These are phyloP conservation scores for Larix kaempferi DNA, from an alignment of 75 land plant genomes.

Conservation along the genomic window DNA sequence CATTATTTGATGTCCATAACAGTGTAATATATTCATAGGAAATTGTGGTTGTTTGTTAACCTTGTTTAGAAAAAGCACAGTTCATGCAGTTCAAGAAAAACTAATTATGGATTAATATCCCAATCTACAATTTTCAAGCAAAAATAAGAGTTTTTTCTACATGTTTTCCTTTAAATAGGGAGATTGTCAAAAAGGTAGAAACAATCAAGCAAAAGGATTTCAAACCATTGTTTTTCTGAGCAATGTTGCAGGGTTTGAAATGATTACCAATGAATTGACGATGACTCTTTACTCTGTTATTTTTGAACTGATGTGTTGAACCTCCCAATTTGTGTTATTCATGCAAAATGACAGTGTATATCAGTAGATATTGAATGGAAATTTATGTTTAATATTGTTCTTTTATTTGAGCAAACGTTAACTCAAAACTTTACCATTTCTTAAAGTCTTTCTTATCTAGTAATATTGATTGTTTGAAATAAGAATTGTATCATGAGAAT, in stretches of 20 bases:
- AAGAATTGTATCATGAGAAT: not conserved
- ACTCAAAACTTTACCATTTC: not conserved
- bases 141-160: not conserved
- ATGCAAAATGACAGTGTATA: not conserved
- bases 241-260: not conserved
- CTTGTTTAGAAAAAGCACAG: not conserved
- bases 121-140: not conserved
- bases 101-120: not conserved
- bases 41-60: not conserved
- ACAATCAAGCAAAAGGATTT: not conserved
- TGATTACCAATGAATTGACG: not conserved
- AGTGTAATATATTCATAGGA: not conserved
- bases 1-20: not conserved
- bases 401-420: not conserved
- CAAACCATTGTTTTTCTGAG: not conserved
- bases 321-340: not conserved
- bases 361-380: not conserved
- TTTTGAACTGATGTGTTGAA: not conserved
- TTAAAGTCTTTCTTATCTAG: not conserved
- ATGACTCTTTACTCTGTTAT: not conserved
- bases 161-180: not conserved
- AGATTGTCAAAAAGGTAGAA: not conserved
- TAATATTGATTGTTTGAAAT: not conserved
- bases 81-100: not conserved
- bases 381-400: not conserved